Conservation (phyloP, 169 alveolate species). For the Perkinsus marinus region DNA sequence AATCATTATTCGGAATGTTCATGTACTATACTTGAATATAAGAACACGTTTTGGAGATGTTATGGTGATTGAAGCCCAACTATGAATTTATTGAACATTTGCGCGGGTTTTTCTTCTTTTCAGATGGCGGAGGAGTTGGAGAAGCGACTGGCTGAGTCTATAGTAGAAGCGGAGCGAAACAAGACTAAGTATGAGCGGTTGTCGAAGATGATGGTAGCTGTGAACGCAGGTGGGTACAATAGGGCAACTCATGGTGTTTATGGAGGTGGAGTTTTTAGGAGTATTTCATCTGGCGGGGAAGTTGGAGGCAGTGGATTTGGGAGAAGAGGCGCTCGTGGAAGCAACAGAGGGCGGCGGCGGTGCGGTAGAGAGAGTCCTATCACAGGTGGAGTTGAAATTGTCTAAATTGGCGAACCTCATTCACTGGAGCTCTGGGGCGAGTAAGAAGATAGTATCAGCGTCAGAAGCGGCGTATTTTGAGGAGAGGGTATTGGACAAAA, state of each 20-base stretch:
- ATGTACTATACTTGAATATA: no score
- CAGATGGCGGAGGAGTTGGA: slow-evolving; percentile 68
- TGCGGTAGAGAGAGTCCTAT: slow-evolving; percentile 16
- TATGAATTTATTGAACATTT: no score
- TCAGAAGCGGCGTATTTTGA: not conserved
- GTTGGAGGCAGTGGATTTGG: not conserved
- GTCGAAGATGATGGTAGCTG: slow-evolving; percentile 41
- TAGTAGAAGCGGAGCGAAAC: slow-evolving; percentile 42
- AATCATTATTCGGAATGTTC: no score
- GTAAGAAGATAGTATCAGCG: not conserved
- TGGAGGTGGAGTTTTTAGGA: not conserved
- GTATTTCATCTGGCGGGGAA: not conserved
- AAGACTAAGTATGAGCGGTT: slow-evolving; percentile 54
- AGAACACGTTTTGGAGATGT: no score
- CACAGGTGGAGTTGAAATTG: slow-evolving; percentile 15
- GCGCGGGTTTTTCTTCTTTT: not conserved
- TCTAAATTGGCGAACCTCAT: not conserved
- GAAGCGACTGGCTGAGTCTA: slow-evolving; percentile 42
- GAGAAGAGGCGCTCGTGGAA: slow-evolving; percentile 11
- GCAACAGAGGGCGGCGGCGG: not conserved
- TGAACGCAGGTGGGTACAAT: slow-evolving; percentile 50
- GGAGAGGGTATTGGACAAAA: not conserved
- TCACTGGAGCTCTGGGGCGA: not conserved
- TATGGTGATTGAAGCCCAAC: no score
- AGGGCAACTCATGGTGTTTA: slow-evolving; percentile 1